Conservation (phyloP, 176 grass and related monocot genomes). For the Oryza brachyantha region DNA sequence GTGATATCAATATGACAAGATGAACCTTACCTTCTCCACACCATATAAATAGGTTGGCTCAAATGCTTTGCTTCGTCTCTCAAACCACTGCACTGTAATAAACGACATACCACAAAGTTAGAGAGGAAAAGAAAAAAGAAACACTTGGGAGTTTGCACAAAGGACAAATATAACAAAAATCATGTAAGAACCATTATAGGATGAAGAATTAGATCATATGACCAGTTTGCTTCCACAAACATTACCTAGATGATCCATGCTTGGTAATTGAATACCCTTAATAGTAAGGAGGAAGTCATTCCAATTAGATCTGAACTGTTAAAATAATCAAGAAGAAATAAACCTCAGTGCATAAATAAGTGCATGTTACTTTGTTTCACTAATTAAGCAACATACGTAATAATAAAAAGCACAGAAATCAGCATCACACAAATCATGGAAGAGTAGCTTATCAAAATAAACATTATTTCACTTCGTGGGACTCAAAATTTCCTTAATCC, state of each 20-base stretch:
- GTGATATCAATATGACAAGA: conserved; percentile 27
- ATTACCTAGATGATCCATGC: conserved; percentile 79
- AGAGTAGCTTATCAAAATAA: neutral
- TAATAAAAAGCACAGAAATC: neutral
- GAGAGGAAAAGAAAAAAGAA: conserved; percentile 42
- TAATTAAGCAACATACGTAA: neutral
- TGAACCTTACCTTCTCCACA: conserved; percentile 75
- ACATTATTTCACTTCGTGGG: neutral
- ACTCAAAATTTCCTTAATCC: neutral
- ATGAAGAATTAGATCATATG: neutral
- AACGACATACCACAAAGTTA: conserved; percentile 42
- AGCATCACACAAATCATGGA: neutral
- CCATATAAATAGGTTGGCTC: conserved; percentile 94
- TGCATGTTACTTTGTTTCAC: neutral
- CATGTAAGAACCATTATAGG: conserved; percentile 15
- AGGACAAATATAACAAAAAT: conserved; percentile 1
- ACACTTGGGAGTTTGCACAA: conserved; percentile 7
- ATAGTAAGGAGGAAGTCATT: conserved; percentile 65
- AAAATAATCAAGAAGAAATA: conserved; percentile 49
- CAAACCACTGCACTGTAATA: conserved; percentile 89
- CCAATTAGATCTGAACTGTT: conserved; percentile 84
- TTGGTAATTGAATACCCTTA: conserved; percentile 58
- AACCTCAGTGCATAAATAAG: neutral
- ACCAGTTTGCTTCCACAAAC: conserved; percentile 5
- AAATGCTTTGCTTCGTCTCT: conserved; percentile 90